Evolutionary conservation across 148 eudicot species (phyloP), one percentile per base, ranked within the genome.

Genomic region (Spergularia bocconei): DNA sequence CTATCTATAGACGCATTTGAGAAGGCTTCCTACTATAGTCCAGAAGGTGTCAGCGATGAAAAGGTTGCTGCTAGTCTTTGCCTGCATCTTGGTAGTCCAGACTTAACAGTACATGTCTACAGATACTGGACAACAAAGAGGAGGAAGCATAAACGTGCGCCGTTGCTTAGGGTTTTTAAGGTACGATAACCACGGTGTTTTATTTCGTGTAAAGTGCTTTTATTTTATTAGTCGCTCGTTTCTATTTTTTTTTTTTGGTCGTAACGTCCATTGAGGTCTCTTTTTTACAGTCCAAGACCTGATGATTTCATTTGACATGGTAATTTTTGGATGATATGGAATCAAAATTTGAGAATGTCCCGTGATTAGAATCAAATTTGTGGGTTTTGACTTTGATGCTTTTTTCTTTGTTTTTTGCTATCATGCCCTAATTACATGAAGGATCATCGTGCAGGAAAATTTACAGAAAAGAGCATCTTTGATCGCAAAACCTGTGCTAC

Each of bases 1-100:
- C 75, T 87, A 73, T 80, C 88, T 78, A 89, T 95, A 72, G 96
- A 92, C 86, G 87, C 92, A 63, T 88, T 95, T 65, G 98, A 95
- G 81, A 95, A 86, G 74, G 92, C 90, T 72, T 72, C 83, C 47
- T 90, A 80, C 70, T 75, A 75, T 77, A 75, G 78, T 73, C 85
- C 85, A 21, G 91, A 92, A 70, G 82, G 80, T 73, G 85, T 62
- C 38, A 64, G 69, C 29, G 87, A 87, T 74, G 91, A 79, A 69
- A 68, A 79, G 63, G 80, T 75, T 8, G 87, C 89, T 53, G 87
- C 64, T 69, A 79, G 69, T 58, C 73, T 80, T n/a, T 87, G 86
- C 73, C 33, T 71, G 58, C 82, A 82, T 79, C 71, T 88, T 36
- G 92, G 78, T 41, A 82, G 80, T 77, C 80, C 65, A 50, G 88